Percentiles rank a stretch among this genome's conserved stretches.
Conservation (phyloP, 164 flowering plant species). For the Piper betle region DNA sequence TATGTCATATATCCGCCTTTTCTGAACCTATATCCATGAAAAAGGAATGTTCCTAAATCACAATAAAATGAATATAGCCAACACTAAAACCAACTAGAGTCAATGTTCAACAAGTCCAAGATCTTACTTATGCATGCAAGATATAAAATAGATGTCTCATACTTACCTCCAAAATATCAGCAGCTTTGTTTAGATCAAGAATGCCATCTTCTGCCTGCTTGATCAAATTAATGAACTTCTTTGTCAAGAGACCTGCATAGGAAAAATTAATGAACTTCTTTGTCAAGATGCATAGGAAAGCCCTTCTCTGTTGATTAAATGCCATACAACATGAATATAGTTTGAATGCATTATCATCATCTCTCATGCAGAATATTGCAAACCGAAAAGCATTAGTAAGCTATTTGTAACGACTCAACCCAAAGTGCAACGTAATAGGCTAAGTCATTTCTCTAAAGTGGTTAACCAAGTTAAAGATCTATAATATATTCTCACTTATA, state of each 20-base stretch:
- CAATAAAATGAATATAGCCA: not conserved
- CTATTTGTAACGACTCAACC: no score
- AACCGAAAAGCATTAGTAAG: no score
- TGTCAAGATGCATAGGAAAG: slow-evolving; percentile 42
- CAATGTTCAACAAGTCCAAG: not conserved
- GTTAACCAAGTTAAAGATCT: no score
- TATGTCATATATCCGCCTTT: slow-evolving; percentile 93
- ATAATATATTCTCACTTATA: no score
- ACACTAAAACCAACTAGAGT: not conserved
- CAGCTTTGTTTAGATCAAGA: slow-evolving; percentile 83
- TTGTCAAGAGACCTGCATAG: slow-evolving; percentile 68
- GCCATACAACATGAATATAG: not conserved
- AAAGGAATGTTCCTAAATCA: not conserved
- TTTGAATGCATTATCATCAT: not conserved
- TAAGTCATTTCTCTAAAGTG: no score
- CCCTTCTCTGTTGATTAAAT: not conserved
- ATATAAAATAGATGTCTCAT: not conserved
- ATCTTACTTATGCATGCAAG: not conserved
- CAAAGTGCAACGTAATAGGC: no score
- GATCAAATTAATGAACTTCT: slow-evolving; percentile 67
- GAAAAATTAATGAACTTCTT: slow-evolving; percentile 56
- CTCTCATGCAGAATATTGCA: no score
- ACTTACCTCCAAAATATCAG: slow-evolving; percentile 60
- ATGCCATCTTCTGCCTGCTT: slow-evolving; percentile 77
- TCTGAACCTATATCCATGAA: slow-evolving; percentile 58